Evolutionary conservation across 2,329 filamentous ascomycete species (phyloP).

Genomic region (Cercospora canescens): DNA sequence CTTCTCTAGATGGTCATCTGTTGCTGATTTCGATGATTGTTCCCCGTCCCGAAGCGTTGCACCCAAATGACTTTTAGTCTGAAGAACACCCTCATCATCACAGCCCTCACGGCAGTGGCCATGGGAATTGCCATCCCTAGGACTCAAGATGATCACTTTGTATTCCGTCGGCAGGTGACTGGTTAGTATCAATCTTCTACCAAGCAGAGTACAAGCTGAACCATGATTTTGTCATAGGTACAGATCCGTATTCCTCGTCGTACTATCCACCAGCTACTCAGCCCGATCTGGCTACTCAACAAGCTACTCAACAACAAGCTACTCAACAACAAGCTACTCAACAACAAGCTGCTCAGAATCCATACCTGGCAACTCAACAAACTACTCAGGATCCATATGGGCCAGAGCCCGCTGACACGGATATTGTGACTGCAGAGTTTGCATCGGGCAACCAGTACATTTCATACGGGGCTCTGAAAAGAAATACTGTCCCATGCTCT

Average conservation of each 20-base stretch:
- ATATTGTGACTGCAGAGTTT: neutral
- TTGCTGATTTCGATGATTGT: neutral
- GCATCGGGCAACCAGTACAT: neutral
- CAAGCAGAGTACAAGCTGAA: neutral
- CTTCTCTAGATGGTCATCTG: neutral
- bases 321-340: no score
- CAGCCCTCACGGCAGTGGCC: neutral
- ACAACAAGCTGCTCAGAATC: neutral
- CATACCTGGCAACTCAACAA: no score
- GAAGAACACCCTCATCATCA: neutral
- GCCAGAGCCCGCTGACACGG: neutral
- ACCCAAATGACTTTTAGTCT: neutral
- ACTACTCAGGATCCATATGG: neutral
- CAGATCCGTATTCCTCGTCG: neutral
- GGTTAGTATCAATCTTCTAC: neutral
- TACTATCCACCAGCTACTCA: neutral
- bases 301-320: no score
- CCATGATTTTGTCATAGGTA: neutral
- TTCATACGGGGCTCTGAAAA: neutral
- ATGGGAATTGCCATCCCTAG: neutral
- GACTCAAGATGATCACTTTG: neutral
- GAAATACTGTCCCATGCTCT: neutral
- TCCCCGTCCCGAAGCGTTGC: neutral
- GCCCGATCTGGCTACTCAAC: neutral
- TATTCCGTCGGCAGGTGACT: neutral